A percentile compares a stretch with the other conserved stretches of the same genome.
phyloP scores from a whole-genome alignment of 306 rosid species.

The Castanospermum australe region DNA sequence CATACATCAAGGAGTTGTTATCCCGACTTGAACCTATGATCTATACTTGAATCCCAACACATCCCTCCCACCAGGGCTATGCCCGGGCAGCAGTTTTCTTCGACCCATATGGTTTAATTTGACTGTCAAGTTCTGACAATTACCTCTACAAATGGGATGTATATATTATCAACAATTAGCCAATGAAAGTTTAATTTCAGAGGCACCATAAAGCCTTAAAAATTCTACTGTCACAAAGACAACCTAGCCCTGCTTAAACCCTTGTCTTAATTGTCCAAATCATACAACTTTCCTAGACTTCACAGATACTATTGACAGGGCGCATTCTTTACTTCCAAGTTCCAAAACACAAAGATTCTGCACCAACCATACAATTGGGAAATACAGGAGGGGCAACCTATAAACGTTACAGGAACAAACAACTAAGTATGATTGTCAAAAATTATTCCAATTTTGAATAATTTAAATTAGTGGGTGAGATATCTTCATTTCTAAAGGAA shows the following conservation, averaged over 20 bases:
- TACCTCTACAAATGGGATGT: not conserved
- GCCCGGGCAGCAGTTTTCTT: too few relatives aligned
- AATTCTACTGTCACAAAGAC: not conserved
- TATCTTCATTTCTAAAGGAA: too few relatives aligned
- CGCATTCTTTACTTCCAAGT: not conserved
- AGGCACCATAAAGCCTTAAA: not conserved
- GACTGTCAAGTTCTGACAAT: not conserved
- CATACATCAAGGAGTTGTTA: too few relatives aligned
- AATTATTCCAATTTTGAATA: not conserved
- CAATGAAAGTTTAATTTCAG: not conserved
- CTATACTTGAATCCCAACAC: too few relatives aligned
- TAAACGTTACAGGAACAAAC: not conserved
- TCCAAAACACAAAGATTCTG: not conserved
- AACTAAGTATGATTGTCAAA: not conserved
- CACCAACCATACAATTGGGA: not conserved
- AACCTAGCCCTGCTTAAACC: not conserved
- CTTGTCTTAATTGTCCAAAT: not conserved
- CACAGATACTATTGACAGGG: not conserved
- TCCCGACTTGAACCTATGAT: too few relatives aligned
- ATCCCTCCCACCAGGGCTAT: too few relatives aligned
- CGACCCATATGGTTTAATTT: too few relatives aligned
- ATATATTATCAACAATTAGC: not conserved
- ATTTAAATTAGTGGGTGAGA: too few relatives aligned
- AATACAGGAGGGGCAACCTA: not conserved
- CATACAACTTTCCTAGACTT: not conserved